Conservation (phyloP, 805 yeast species). For the Metschnikowia continentalis region DNA sequence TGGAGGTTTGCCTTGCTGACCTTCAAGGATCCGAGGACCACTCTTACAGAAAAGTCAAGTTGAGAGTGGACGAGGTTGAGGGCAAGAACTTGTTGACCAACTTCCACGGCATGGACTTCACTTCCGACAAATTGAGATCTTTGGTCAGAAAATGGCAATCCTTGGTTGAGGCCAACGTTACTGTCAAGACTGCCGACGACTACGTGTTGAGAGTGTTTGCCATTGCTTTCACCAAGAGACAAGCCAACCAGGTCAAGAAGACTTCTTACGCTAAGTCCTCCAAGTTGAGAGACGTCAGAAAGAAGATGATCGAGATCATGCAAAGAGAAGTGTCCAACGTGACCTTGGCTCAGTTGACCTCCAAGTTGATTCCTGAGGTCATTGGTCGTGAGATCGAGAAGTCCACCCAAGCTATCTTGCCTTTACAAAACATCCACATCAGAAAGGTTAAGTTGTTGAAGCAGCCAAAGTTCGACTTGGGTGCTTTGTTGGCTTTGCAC, state of each 20-base stretch:
- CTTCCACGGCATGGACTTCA: conserved; percentile 99
- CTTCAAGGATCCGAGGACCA: conserved; percentile 98
- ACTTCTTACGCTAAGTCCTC: conserved; percentile 97
- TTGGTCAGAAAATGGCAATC: conserved; percentile 99
- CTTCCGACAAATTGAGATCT: conserved; percentile 95
- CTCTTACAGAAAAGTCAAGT: conserved; percentile 94
- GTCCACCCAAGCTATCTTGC: conserved; percentile 91
- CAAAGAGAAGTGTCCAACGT: conserved; percentile 93
- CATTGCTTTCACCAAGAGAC: conserved; percentile 98
- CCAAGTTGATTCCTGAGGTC: conserved; percentile 97
- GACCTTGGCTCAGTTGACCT: conserved; percentile 93
- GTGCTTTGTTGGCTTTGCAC: conserved; percentile 93
- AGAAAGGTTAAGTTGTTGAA: conserved; percentile 98
- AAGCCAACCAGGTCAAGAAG: conserved; percentile 94
- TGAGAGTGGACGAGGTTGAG: conserved; percentile 98
- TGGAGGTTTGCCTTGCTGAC: conserved; percentile 94
- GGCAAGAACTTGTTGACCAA: conserved; percentile 97
- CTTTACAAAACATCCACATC: conserved; percentile 97
- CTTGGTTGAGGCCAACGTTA: conserved; percentile 94
- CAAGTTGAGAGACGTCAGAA: conserved; percentile 95
- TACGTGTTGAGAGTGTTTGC: conserved; percentile 94
- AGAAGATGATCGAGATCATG: conserved; percentile 94
- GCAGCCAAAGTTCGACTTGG: conserved; percentile 98
- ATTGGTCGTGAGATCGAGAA: conserved; percentile 98
- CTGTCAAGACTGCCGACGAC: conserved; percentile 97